Evolutionary conservation across 1,284 basidiomycete species (phyloP), one percentile per base, ranked within the genome.

Genomic region (Malassezia arunalokei): DNA sequence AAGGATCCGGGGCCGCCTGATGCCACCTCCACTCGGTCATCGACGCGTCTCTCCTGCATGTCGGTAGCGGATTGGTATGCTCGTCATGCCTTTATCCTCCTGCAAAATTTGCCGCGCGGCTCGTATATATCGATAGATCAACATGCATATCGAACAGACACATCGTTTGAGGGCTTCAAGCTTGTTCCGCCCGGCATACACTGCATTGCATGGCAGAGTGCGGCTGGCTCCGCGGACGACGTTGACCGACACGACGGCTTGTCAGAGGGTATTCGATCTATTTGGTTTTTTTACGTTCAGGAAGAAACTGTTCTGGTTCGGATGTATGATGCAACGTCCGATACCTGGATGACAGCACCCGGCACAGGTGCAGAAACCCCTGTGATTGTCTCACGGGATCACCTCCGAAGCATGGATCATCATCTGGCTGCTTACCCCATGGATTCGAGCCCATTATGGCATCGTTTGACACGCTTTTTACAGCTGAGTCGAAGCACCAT

Each of bases 181-280:
- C 15, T 49, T n/a, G 48, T 55, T n/a, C 53, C 53, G 9, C 42
- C 53, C 2, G 53, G 53, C 31, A 27, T 55, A 11, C 53, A 55
- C 15, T 28, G 24, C 20, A n/a, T 55, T 3, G 33, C 48, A 32
- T 55, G 53, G 53, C 53, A 43, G 35, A 24, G 47, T 7, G 43
- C 41, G 1, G 32, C 28, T 4, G 17, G 8, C 17, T 24, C 20
- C 20, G 39, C 27, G 8, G 52, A 44, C 30, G 49, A 29, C 42
- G 20, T 2, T 4, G 44, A 46, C 12, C 37, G 39, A 8, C 24
- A 32, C n/a, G 46, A 48, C 11, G 38, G 6, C 2, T 14, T 48
- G 20, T 11, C 37, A 3, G 32, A 42, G 24, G 48, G 48, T 14
- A 28, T 55, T 33, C 53, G 53, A 42, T 50, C 27, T n/a, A 32